phyloP scores from a whole-genome alignment of 2,329 filamentous ascomycete genomes.

The Colletotrichum viniferum region DNA sequence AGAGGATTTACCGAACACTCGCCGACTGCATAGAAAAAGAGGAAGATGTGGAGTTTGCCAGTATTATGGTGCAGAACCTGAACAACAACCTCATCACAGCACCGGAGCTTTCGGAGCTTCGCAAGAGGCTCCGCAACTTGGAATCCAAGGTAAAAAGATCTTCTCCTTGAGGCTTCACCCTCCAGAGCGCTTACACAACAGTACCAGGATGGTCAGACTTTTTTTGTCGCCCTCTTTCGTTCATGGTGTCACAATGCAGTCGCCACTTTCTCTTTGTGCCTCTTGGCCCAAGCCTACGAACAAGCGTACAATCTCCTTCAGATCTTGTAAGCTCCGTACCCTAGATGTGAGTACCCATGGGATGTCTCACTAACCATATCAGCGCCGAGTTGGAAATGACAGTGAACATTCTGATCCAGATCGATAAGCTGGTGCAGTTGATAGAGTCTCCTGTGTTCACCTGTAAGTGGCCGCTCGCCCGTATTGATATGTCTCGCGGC shows the following conservation, averaged over 20 bases:
- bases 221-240: constrained; percentile 92
- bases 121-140: constrained; percentile 87
- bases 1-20: constrained; percentile 92
- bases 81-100: constrained; percentile 99
- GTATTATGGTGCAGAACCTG: constrained; percentile 98
- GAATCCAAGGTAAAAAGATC: constrained; percentile 71
- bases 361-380: constrained; percentile 26
- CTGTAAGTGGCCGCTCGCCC: constrained; percentile 62
- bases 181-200: background rate
- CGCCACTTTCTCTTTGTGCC: constrained; percentile 92
- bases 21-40: constrained; percentile 98
- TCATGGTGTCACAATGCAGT: constrained; percentile 99
- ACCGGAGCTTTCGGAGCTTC: constrained; percentile 87
- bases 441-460: constrained; percentile 98
- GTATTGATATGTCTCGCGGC: background rate
- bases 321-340: constrained; percentile 75
- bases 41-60: constrained; percentile 97
- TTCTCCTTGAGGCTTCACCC: background rate
- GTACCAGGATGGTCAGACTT: constrained; percentile 83
- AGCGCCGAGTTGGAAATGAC: constrained; percentile 98
- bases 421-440: constrained; percentile 96
- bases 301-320: constrained; percentile 96
- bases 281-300: constrained; percentile 96
- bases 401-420: constrained; percentile 97
- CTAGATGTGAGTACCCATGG: background rate